Evolutionary conservation across 140 eudicot genomes (phyloP).

Genomic region (Stevia rebaudiana): DNA sequence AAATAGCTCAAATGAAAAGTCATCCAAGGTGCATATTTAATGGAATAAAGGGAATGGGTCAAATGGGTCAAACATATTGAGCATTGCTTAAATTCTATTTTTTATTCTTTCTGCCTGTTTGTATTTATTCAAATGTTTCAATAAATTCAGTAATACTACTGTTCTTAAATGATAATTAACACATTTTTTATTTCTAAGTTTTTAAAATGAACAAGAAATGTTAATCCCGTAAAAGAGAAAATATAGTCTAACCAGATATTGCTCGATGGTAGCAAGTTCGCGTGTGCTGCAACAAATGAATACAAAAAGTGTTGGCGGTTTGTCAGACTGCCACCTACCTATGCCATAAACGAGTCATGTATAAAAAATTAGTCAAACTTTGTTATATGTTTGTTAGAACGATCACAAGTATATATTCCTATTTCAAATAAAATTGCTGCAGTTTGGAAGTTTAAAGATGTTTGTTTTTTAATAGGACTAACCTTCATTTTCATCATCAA

Average conservation of each 20-base stretch:
- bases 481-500: slow-evolving; percentile 97
- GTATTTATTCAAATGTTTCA: neutral
- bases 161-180: neutral
- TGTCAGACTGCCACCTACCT: slow-evolving; percentile 73
- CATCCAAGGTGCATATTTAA: neutral
- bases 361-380: neutral
- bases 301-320: slow-evolving; percentile 66
- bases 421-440: neutral
- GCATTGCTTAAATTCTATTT: neutral
- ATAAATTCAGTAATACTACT: neutral
- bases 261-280: slow-evolving; percentile 71
- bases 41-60: neutral
- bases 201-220: neutral
- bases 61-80: neutral
- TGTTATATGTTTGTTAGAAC: neutral
- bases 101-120: neutral
- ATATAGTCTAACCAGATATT: slow-evolving; percentile 66
- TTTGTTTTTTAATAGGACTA: slow-evolving; percentile 17
- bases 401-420: slow-evolving; percentile 1
- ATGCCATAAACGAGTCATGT: slow-evolving; percentile 27
- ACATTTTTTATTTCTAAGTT: neutral
- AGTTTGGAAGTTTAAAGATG: neutral
- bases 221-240: slow-evolving; percentile 6
- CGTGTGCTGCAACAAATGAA: slow-evolving; percentile 82
- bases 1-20: neutral